A percentile compares a stretch with the other conserved stretches of the same genome.
phyloP scores from a whole-genome alignment of 2,329 filamentous ascomycete species.

The Penicillium aurantiogriseum region DNA sequence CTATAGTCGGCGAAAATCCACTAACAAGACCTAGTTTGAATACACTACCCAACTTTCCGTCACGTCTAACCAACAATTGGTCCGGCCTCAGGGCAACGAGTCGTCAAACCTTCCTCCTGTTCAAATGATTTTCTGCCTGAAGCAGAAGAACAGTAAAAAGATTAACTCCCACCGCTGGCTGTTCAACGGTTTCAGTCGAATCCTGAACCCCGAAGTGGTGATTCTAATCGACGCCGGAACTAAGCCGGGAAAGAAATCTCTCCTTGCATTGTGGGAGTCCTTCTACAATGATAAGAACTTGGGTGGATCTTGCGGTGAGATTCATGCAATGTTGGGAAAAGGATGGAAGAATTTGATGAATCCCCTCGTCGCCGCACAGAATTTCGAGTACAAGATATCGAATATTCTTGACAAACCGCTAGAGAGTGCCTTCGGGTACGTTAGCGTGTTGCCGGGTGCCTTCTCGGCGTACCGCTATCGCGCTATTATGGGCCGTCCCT shows the following conservation, averaged over 20 bases:
- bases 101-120: constrained; percentile 83
- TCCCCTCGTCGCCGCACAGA: constrained; percentile 89
- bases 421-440: constrained; percentile 93
- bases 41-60: constrained; percentile 96
- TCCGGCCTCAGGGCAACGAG: constrained; percentile 81
- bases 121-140: constrained; percentile 98
- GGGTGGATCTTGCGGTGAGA: constrained; percentile 95
- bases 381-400: constrained; percentile 99
- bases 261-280: constrained; percentile 90
- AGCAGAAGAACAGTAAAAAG: constrained; percentile 98
- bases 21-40: constrained; percentile 61
- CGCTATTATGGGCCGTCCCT: constrained; percentile 91
- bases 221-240: constrained; percentile 95
- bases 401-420: constrained; percentile 98
- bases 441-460: constrained; percentile 92
- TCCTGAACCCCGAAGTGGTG: constrained; percentile 92
- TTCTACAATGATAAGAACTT: constrained; percentile 99
- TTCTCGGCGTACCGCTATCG: constrained; percentile 97
- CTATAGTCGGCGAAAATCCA: background rate
- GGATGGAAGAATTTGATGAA: constrained; percentile 89
- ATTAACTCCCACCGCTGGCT: constrained; percentile 99
- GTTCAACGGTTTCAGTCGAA: constrained; percentile 93
- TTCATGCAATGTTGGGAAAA: constrained; percentile 91
- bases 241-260: constrained; percentile 86
- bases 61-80: constrained; percentile 89